phyloP scores from a whole-genome alignment of 2,329 filamentous ascomycete species.

The Neofusicoccum ribis region DNA sequence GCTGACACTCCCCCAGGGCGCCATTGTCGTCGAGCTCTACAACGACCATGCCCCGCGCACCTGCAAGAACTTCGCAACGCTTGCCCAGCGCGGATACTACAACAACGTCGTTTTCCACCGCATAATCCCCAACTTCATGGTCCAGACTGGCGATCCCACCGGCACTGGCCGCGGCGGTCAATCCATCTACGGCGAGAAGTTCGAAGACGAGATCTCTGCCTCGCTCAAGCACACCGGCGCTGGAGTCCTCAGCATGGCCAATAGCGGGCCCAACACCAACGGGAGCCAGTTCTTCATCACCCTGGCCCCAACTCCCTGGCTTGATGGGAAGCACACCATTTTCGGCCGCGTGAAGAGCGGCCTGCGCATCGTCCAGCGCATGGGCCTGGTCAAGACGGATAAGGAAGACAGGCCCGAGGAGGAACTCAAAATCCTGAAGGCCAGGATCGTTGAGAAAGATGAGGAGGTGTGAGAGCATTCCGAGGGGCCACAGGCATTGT shows the following conservation, averaged over 20 bases:
- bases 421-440: constrained; percentile 76
- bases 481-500: too few relatives aligned
- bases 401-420: constrained; percentile 77
- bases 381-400: constrained; percentile 85
- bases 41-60: constrained; percentile 83
- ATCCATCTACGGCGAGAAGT: constrained; percentile 90
- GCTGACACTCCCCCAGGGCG: constrained; percentile 58
- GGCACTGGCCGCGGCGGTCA: constrained; percentile 86
- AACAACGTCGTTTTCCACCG: constrained; percentile 85
- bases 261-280: constrained; percentile 89
- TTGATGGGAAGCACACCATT: constrained; percentile 96
- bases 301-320: constrained; percentile 88
- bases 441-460: constrained; percentile 66
- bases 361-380: constrained; percentile 78
- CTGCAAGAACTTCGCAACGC: constrained; percentile 82
- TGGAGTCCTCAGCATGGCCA: constrained; percentile 95
- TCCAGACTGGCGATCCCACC: constrained; percentile 91
- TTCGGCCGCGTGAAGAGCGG: constrained; percentile 88
- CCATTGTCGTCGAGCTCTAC: constrained; percentile 87
- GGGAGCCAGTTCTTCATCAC: constrained; percentile 97
- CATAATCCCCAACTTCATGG: constrained; percentile 94
- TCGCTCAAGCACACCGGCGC: constrained; percentile 87
- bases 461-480: constrained; percentile 25
- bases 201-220: constrained; percentile 84
- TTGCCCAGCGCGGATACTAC: constrained; percentile 84